Conservation (phyloP, 257 asterid genomes). For the Solanum pimpinellifolium region DNA sequence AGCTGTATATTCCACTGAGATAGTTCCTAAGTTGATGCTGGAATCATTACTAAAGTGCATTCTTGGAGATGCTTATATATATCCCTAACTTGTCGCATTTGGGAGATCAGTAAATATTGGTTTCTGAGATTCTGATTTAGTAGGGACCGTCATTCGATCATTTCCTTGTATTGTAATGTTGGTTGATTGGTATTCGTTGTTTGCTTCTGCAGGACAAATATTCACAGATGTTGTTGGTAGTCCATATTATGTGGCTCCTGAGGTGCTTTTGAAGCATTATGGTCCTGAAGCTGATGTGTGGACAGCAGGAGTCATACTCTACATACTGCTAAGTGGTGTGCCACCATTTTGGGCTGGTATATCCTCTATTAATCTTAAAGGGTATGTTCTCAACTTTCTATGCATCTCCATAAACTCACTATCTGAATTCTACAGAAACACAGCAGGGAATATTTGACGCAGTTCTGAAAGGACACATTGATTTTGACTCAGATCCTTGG, state of each 20-base stretch:
- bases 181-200: background rate
- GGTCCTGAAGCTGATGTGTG: slow-evolving; percentile 5
- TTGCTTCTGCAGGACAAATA: background rate
- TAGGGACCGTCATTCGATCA: background rate
- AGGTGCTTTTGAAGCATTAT: slow-evolving; percentile 2
- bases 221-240: slow-evolving; percentile 3
- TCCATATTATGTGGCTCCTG: slow-evolving; percentile 5
- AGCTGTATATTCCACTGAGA: background rate
- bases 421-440: background rate
- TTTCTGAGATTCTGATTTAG: background rate
- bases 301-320: background rate
- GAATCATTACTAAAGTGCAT: background rate
- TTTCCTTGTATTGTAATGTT: background rate
- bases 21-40: background rate
- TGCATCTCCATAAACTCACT: background rate
- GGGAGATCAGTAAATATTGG: background rate
- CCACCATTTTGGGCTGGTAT: slow-evolving; percentile 7
- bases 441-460: background rate
- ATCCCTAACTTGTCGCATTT: background rate
- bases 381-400: background rate
- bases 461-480: background rate
- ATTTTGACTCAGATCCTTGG: slow-evolving; percentile 4
- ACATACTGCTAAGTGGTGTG: slow-evolving; percentile 1
- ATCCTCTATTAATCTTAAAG: background rate
- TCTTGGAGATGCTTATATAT: background rate